A percentile compares a stretch with the other conserved stretches of the same genome.
Evolutionary conservation across 179 eudicot species (phyloP).

Genomic region (Monotropa hypopitys): DNA sequence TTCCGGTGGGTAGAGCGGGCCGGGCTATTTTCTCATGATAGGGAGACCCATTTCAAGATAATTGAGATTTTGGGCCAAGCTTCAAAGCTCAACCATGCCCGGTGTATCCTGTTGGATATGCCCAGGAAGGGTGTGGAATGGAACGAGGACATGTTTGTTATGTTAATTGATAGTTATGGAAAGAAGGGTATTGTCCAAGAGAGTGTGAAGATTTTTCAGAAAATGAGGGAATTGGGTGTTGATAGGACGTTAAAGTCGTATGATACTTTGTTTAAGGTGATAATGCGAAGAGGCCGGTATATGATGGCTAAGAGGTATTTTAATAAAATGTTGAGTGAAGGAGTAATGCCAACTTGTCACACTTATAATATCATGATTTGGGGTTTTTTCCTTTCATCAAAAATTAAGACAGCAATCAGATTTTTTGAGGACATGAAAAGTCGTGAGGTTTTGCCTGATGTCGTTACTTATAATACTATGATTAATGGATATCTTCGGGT

Average conservation of each 20-base stretch:
- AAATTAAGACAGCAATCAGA: conserved; percentile 49
- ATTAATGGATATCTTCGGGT: conserved; percentile 61
- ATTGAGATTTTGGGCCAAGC: conserved; percentile 58
- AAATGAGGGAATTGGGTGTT: conserved; percentile 70
- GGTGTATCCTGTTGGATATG: conserved; percentile 78
- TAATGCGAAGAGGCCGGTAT: conserved; percentile 70
- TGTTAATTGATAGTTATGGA: conserved; percentile 73
- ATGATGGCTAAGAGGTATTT: conserved; percentile 93
- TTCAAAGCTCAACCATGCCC: conserved; percentile 71
- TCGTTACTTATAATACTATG: conserved; percentile 77
- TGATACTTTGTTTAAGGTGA: conserved; percentile 70
- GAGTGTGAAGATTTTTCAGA: conserved; percentile 62
- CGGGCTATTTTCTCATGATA: conserved; percentile 44
- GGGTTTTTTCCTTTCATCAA: conserved; percentile 73
- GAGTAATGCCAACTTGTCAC: conserved; percentile 55
- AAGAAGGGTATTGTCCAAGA: conserved; percentile 77
- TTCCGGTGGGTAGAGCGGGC: conserved; percentile 85
- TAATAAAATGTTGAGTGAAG: conserved; percentile 77
- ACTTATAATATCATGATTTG: conserved; percentile 70
- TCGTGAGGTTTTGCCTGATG: conserved; percentile 59
- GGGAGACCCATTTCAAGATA: conserved; percentile 53
- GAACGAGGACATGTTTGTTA: conserved; percentile 83
- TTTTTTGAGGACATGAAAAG: conserved; percentile 76
- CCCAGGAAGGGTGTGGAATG: conserved; percentile 51
- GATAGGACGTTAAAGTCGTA: conserved; percentile 46